Conservation (phyloP, 2,329 filamentous ascomycete genomes). For the Beauveria varroae region DNA sequence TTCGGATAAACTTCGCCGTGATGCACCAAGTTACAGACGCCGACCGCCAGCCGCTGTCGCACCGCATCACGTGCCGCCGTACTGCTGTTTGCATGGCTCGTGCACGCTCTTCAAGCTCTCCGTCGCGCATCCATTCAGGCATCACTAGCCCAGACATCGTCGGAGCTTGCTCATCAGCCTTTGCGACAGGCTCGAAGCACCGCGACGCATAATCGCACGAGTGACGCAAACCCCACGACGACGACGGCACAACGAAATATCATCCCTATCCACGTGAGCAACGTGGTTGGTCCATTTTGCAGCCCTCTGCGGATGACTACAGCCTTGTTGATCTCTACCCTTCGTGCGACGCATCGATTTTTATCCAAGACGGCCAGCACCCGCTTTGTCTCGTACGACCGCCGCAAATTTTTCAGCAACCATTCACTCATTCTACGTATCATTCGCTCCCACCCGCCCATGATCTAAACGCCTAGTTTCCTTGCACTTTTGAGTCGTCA, state of each 20-base stretch:
- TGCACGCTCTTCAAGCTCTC: conserved; percentile 3
- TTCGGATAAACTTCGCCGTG: too few relatives aligned
- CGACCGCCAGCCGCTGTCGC: neutral
- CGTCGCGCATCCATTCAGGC: conserved; percentile 2
- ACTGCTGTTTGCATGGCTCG: conserved; percentile 8
- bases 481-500: conserved; percentile 24
- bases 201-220: neutral
- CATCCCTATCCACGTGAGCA: neutral
- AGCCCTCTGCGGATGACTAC: neutral
- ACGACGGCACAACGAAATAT: neutral
- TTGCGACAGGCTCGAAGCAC: neutral
- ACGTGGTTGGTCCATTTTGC: neutral
- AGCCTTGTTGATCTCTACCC: neutral
- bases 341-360: conserved; percentile 1
- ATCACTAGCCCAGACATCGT: conserved; percentile 3
- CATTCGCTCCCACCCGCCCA: conserved; percentile 19
- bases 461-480: conserved; percentile 22
- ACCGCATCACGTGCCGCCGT: conserved; percentile 8
- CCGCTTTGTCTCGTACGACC: neutral
- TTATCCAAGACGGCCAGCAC: neutral
- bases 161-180: conserved; percentile 3
- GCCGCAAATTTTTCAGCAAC: neutral
- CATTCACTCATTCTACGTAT: neutral
- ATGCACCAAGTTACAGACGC: too few relatives aligned
- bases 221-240: neutral